These are phyloP conservation scores for Lupinus albus DNA, from an alignment of 306 rosid genomes.

Conservation along the genomic window DNA sequence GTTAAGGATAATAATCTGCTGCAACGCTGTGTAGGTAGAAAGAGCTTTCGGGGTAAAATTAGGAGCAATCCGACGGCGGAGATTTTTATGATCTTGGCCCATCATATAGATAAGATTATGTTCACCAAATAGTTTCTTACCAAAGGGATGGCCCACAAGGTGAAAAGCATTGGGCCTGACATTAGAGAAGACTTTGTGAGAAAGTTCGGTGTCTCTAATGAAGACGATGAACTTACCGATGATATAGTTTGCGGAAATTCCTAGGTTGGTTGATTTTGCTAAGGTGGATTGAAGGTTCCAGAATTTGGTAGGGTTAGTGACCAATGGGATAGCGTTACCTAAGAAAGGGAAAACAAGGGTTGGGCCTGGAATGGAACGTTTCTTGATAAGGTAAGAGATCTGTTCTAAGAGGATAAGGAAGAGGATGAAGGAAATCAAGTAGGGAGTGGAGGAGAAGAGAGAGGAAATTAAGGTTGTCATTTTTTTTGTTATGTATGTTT, in stretches of 20 bases:
- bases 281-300: constrained; percentile 68
- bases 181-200: constrained; percentile 78
- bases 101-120: constrained; percentile 83
- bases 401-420: constrained; percentile 65
- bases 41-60: constrained; percentile 76
- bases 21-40: constrained; percentile 71
- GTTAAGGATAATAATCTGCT: constrained; percentile 70
- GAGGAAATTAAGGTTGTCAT: neutral
- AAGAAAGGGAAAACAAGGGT: constrained; percentile 60
- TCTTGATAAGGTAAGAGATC: constrained; percentile 59
- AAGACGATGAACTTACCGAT: constrained; percentile 73
- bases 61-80: constrained; percentile 85
- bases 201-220: constrained; percentile 77
- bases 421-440: constrained; percentile 42
- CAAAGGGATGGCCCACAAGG: constrained; percentile 86
- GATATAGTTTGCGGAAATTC: constrained; percentile 76
- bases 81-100: constrained; percentile 79
- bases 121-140: constrained; percentile 83
- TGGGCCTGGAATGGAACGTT: constrained; percentile 64
- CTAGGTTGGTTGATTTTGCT: constrained; percentile 55
- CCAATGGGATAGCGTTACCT: constrained; percentile 72
- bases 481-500: no score
- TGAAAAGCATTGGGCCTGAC: constrained; percentile 75
- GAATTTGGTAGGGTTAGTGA: constrained; percentile 62
- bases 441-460: constrained; percentile 37